phyloP scores from a whole-genome alignment of 495 filamentous ascomycete species.

The Xylaria bambusicola region DNA sequence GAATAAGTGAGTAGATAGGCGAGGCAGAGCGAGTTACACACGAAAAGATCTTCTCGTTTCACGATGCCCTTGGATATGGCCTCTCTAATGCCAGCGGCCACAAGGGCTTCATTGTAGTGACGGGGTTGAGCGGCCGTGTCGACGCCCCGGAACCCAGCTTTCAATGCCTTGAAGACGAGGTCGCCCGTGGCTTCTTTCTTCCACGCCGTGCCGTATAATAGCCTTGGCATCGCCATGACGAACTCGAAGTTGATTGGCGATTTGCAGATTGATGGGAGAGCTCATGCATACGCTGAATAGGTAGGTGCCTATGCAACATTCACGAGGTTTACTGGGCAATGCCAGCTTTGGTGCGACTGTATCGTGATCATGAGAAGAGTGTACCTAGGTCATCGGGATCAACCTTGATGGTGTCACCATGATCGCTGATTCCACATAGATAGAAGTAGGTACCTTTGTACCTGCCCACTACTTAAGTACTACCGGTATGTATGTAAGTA shows the following conservation, averaged over 20 bases:
- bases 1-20: too few species aligned
- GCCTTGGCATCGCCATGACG: slow-evolving; percentile 48
- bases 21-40: slow-evolving; percentile 42
- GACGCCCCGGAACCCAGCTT: slow-evolving; percentile 69
- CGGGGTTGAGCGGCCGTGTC: slow-evolving; percentile 80
- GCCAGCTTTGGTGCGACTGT: slow-evolving; percentile 6
- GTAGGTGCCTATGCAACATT: too few species aligned
- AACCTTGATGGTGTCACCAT: neutral
- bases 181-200: slow-evolving; percentile 70
- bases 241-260: slow-evolving; percentile 16
- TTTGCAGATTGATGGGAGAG: too few species aligned
- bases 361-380: neutral
- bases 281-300: too few species aligned
- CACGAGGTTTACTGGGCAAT: too few species aligned
- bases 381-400: too few species aligned
- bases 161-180: slow-evolving; percentile 68
- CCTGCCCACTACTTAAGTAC: too few species aligned
- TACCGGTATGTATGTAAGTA: too few species aligned
- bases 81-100: slow-evolving; percentile 63
- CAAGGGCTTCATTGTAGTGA: slow-evolving; percentile 76
- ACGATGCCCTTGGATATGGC: slow-evolving; percentile 60
- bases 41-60: slow-evolving; percentile 62
- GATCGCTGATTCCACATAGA: too few species aligned
- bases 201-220: slow-evolving; percentile 89
- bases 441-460: too few species aligned